Conservation (phyloP, 768 basidiomycete genomes). For the Crucibulum laeve region DNA sequence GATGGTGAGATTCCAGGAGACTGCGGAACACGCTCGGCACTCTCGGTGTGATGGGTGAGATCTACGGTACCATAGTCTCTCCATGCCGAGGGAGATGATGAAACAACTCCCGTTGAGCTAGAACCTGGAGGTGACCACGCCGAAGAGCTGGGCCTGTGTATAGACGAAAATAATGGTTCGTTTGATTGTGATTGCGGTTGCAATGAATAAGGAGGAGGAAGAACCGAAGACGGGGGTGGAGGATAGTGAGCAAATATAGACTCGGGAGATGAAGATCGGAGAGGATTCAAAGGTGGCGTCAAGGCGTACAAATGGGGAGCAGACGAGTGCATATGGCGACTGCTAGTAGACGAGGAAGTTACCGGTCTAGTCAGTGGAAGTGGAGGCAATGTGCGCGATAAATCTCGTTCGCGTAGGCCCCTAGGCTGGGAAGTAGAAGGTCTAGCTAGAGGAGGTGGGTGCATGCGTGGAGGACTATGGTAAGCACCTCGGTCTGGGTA, state of each 20-base stretch:
- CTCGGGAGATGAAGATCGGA: slow-evolving; percentile 30
- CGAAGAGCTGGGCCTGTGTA: slow-evolving; percentile 30
- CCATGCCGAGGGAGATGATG: slow-evolving; percentile 15
- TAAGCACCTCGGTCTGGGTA: slow-evolving; percentile 9
- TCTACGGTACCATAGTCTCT: slow-evolving; percentile 10
- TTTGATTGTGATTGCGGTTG: slow-evolving; percentile 71
- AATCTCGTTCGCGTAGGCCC: slow-evolving; percentile 19
- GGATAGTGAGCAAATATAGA: slow-evolving; percentile 29
- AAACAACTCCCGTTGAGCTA: slow-evolving; percentile 20
- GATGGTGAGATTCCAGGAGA: slow-evolving; percentile 16
- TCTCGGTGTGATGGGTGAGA: slow-evolving; percentile 12
- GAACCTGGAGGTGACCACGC: slow-evolving; percentile 30
- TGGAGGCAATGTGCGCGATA: slow-evolving; percentile 26
- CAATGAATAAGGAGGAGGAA: slow-evolving; percentile 60
- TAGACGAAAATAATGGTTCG: slow-evolving; percentile 30
- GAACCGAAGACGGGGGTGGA: slow-evolving; percentile 20
- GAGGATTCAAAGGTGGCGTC: slow-evolving; percentile 11
- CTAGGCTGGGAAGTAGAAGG: slow-evolving; percentile 21
- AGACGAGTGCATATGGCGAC: neutral
- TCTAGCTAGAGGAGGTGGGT: slow-evolving; percentile 3
- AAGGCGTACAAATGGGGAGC: neutral
- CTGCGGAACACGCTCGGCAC: slow-evolving; percentile 15
- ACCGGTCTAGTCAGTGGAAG: slow-evolving; percentile 19
- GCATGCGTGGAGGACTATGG: neutral
- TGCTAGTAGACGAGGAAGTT: slow-evolving; percentile 8